Evolutionary conservation across 805 yeast genomes (phyloP).

Genomic region (Saccharomycopsis schoenii): DNA sequence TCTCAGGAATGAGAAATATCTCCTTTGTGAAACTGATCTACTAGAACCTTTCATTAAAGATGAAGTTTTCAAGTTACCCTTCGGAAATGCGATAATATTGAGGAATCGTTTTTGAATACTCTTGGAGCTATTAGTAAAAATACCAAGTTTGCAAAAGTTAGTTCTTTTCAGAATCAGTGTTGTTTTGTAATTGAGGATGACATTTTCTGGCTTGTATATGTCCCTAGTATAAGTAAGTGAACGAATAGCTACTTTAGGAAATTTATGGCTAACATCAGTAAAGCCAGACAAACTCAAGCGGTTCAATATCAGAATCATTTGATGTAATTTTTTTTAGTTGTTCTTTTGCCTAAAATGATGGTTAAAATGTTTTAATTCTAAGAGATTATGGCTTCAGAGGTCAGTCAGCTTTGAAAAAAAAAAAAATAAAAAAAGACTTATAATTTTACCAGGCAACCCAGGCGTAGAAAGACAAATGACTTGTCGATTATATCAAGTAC

Average conservation of each 20-base stretch:
- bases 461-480: no score
- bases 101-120: neutral
- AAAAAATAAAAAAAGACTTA: no score
- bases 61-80: neutral
- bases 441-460: no score
- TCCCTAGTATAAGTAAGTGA: neutral
- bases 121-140: no score
- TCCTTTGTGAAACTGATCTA: neutral
- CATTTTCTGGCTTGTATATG: no score
- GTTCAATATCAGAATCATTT: neutral
- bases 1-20: conserved; percentile 7
- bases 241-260: neutral
- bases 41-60: neutral
- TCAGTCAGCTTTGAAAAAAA: no score
- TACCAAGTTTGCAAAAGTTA: neutral
- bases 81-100: neutral
- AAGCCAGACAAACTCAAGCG: neutral
- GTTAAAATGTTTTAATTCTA: neutral
- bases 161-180: neutral
- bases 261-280: neutral
- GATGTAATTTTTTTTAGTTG: no score
- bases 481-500: no score
- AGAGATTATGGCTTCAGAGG: neutral
- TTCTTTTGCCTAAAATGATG: no score
- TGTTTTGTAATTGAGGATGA: neutral